Base-by-base conservation (phyloP, 1,284 basidiomycete genomes). In the Rhizoctonia solani region DNA sequence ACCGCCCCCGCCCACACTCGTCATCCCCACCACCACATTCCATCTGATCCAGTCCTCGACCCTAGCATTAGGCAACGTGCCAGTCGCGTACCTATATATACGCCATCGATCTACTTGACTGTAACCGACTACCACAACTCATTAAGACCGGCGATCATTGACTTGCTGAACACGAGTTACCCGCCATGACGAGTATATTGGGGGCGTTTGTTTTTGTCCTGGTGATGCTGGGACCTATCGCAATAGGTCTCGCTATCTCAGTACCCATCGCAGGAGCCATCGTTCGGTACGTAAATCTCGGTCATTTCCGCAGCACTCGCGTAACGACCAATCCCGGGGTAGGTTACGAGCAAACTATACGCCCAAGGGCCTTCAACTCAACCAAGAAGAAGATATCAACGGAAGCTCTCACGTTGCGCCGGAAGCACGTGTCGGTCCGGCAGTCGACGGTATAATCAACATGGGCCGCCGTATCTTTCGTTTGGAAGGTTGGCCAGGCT, bases 401-500 rank as follows among this genome's bases (percentile, higher is more conserved):
- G 86, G 19, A 19, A 84, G n/a, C 82, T 87, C 74, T 87, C 87
- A 87, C 16, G 81, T 90, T 55, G 83, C 81, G 1, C 78, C 79
- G 44, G 66, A 73, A 52, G 65, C 66, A 47, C 77, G 77, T 37
- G 78, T 79, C 27, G 79, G 79, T n/a, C 78, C 78, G 0, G 77
- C 75, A 4, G 72, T 80, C 16, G 74, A 72, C 11, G 75, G 74
- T 41, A 1, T 85, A 80, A 82, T 89, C 72, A 83, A 81, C 14
- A 95, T 94, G 85, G 75, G 93, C 71, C 75, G 74, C 68, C 83
- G 93, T 50, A 90, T 92, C 1, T 87, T 88, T 74, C 82, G 81
- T 66, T 82, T 95, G 14, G 93, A 95, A 86, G 90, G 93, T 23
- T 87, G 83, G 82, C 76, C 81, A 58, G 93, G 93, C 19, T 76